phyloP scores from a whole-genome alignment of 2,329 filamentous ascomycete genomes.

The Aureobasidium sp. region DNA sequence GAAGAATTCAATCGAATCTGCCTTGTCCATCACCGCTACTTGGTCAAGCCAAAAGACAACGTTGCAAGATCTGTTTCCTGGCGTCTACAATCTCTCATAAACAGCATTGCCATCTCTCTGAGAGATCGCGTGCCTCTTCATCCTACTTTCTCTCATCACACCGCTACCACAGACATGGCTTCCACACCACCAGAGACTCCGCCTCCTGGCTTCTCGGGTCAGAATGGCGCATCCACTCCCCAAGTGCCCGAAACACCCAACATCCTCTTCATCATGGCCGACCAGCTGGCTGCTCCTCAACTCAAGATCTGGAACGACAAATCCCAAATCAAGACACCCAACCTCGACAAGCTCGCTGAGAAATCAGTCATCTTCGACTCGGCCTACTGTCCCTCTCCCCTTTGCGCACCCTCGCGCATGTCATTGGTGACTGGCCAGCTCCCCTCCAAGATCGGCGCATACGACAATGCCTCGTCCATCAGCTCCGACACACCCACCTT shows the following conservation, averaged over 20 bases:
- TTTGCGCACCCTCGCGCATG: conserved; percentile 88
- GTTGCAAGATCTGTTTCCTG: background rate
- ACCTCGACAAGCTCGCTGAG: conserved; percentile 74
- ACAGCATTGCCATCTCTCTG: background rate
- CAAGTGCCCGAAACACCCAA: conserved; percentile 50
- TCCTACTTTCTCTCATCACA: background rate
- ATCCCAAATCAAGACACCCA: conserved; percentile 85
- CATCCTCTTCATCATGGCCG: conserved; percentile 92
- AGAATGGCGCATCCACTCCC: conserved; percentile 31
- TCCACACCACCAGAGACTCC: conserved; percentile 29
- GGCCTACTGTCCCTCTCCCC: conserved; percentile 86
- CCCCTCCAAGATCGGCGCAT: conserved; percentile 84
- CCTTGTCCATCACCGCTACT: background rate
- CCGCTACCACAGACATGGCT: background rate
- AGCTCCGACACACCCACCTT: conserved; percentile 81
- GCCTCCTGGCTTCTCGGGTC: conserved; percentile 29
- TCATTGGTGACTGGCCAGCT: conserved; percentile 89
- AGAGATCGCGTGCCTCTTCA: background rate
- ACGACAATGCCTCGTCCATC: conserved; percentile 83
- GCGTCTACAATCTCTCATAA: background rate
- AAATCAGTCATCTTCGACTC: conserved; percentile 84
- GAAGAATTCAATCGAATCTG: background rate
- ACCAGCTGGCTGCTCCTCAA: conserved; percentile 83
- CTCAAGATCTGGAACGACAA: conserved; percentile 85
- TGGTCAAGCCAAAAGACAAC: background rate